Evolutionary conservation across 345 rosid species (phyloP), one percentile per base, ranked within the genome.

Genomic region (Melaleuca alternifolia): DNA sequence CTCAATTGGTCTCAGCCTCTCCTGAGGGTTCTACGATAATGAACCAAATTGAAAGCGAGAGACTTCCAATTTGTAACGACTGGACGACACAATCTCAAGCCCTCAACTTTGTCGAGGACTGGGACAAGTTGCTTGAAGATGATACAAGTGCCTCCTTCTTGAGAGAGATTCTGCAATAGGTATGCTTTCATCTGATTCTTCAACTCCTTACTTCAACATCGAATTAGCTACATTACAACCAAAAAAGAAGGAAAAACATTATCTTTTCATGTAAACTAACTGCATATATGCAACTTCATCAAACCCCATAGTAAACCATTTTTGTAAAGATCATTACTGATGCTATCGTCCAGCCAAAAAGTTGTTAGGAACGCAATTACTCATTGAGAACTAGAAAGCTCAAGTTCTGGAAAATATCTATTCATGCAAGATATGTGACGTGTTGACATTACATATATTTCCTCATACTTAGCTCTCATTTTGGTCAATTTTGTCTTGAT

Each of bases 101-200:
- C 54, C 50, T 15, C 28, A 10, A 24, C 44, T 21, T 84, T 9
- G 91, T 91, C 82, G 96, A 93, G 62, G 93, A 88, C 59, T 93
- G 91, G 96, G 96, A 93, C 84, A 96, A 90, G 75, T 89, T 94
- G 41, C 61, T 92, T 81, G 94, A 94, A 51, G 96, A 94, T 83
- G 95, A 93, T 88, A 83, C 89, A 65, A 87, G 85, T 81, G 94
- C 89, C 83, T 92, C 94, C 87, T 94, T 88, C 91, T 94, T 97
- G 97, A 90, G 92, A 89, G 93, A 93, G 71, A 88, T 96, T 89
- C 91, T 96, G 77, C 91, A 94, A 90, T 93, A 93, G 84, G 91
- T 56, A 48, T 46, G 79, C 48, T 71, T 87, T 83, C 56, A 7
- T 26, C 5, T 15, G 50, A 56, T 86, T 57, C 50, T 53, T 86